Conservation (phyloP, 2,329 filamentous ascomycete species). For the Penicillium sp. region DNA sequence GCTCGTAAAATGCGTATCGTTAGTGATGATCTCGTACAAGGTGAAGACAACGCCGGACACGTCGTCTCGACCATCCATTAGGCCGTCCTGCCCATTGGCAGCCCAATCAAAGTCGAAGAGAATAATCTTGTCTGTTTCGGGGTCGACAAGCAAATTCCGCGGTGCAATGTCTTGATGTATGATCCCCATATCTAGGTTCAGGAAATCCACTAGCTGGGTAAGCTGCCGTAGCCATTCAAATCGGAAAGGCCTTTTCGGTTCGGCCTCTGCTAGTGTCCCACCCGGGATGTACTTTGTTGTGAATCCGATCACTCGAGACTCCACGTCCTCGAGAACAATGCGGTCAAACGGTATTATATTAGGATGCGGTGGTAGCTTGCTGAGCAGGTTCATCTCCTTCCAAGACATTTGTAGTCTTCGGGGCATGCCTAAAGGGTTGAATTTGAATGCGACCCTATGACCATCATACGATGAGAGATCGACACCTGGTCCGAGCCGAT, state of each 20-base stretch:
- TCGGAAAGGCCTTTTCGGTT: conserved; percentile 14
- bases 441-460: conserved; percentile 17
- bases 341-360: conserved; percentile 25
- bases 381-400: conserved; percentile 23
- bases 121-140: conserved; percentile 16
- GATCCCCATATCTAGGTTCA: conserved; percentile 22
- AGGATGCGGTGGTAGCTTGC: conserved; percentile 20
- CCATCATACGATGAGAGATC: conserved; percentile 10
- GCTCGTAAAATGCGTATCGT: conserved; percentile 18
- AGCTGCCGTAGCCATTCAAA: conserved; percentile 24
- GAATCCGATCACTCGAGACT: conserved; percentile 23
- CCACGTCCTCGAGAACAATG: conserved; percentile 20
- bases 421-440: conserved; percentile 12
- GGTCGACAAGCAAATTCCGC: conserved; percentile 25
- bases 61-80: conserved; percentile 19
- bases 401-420: conserved; percentile 16
- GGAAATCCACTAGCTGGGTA: conserved; percentile 19
- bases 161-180: conserved; percentile 29
- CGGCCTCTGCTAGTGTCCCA: conserved; percentile 23
- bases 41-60: conserved; percentile 21
- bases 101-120: conserved; percentile 23
- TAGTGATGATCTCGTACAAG: conserved; percentile 23
- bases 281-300: conserved; percentile 21
- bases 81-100: conserved; percentile 12
- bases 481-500: conserved; percentile 16